Conservation (phyloP, 2,329 filamentous ascomycete species). For the Diplodia seriata region DNA sequence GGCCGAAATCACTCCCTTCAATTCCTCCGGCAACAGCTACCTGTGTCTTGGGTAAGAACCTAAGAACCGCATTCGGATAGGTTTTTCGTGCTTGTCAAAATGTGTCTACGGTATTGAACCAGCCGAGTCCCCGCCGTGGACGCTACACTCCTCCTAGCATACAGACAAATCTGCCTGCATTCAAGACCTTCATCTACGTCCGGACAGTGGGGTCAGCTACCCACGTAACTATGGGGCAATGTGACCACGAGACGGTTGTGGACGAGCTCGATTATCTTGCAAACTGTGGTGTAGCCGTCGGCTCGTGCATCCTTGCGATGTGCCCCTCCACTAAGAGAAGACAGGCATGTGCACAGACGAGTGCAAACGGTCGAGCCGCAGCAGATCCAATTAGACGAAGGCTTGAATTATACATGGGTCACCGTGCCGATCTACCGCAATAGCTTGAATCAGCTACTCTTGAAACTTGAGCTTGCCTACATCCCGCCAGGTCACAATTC, state of each 20-base stretch:
- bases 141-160: too few relatives aligned
- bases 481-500: not conserved
- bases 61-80: not conserved
- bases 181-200: too few relatives aligned
- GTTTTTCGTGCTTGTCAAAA: not conserved
- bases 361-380: not conserved
- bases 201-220: too few relatives aligned
- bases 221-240: too few relatives aligned
- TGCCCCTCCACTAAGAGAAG: not conserved
- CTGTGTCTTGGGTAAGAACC: not conserved
- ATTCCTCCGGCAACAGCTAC: not conserved
- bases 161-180: too few relatives aligned
- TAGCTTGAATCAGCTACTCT: not conserved
- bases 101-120: not conserved
- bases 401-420: constrained; percentile 5
- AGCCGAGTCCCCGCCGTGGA: too few relatives aligned
- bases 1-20: not conserved
- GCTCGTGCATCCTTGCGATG: not conserved
- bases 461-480: not conserved
- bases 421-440: not conserved
- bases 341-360: not conserved
- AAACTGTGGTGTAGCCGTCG: not conserved
- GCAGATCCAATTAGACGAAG: constrained; percentile 2
- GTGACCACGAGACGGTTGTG: too few relatives aligned
- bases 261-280: too few relatives aligned